Evolutionary conservation across 306 rosid genomes (phyloP).

Genomic region (Fragaria nilgerrensis): DNA sequence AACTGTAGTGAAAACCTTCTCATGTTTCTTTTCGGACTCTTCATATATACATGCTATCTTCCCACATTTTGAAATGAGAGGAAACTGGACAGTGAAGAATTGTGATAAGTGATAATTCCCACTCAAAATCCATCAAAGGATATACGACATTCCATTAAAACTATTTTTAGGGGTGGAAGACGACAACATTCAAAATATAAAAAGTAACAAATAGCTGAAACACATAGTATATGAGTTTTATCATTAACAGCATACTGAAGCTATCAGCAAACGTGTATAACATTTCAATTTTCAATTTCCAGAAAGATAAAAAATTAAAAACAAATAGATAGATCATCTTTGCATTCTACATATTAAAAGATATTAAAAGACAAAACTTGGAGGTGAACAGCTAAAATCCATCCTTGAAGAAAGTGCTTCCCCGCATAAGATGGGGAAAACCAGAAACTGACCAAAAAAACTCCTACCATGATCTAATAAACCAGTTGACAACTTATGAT

Average conservation of each 20-base stretch:
- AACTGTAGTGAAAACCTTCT: constrained; percentile 40
- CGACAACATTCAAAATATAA: not conserved
- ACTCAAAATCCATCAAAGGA: constrained; percentile 23
- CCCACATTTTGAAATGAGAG: constrained; percentile 83
- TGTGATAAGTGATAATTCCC: constrained; percentile 17
- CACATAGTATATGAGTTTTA: not conserved
- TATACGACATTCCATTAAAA: not conserved
- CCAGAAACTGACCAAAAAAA: not conserved
- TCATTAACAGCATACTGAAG: not conserved
- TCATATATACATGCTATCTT: constrained; percentile 58
- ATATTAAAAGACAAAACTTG: not conserved
- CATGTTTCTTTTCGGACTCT: constrained; percentile 39
- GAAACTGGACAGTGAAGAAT: constrained; percentile 66
- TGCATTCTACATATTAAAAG: not conserved
- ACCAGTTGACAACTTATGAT: not conserved
- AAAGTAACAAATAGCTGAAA: not conserved
- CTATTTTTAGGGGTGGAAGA: not conserved
- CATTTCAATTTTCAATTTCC: not conserved
- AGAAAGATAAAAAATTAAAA: not conserved
- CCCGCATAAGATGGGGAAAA: not conserved
- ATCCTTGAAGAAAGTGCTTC: not conserved
- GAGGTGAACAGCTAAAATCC: not conserved
- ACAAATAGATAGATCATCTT: not conserved
- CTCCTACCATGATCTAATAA: not conserved
- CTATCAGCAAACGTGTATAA: not conserved